phyloP scores from a whole-genome alignment of 1,284 basidiomycete genomes.

The Coniophora puteana region DNA sequence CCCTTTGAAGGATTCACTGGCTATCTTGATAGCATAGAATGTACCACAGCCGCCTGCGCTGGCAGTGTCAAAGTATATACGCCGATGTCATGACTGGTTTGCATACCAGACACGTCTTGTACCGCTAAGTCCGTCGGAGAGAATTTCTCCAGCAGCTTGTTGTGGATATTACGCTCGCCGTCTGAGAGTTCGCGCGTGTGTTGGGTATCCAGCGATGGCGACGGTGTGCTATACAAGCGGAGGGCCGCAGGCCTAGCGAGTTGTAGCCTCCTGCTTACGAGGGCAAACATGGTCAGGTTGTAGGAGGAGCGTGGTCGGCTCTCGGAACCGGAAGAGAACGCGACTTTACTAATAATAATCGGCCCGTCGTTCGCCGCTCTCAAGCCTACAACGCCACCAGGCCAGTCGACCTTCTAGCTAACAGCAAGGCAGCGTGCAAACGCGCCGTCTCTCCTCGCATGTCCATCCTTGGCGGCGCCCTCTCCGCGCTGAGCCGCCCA shows the following conservation, averaged over 20 bases:
- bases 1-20: slow-evolving; percentile 83
- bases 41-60: slow-evolving; percentile 86
- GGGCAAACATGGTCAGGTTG: slow-evolving; percentile 18
- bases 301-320: slow-evolving; percentile 5
- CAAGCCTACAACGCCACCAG: too few species aligned
- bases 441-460: too few species aligned
- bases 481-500: too few species aligned
- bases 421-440: too few species aligned
- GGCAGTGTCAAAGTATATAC: slow-evolving; percentile 2
- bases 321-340: too few species aligned
- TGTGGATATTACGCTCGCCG: slow-evolving; percentile 68
- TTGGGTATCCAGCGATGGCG: slow-evolving; percentile 12
- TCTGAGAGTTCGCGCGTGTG: slow-evolving; percentile 32
- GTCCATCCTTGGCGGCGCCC: too few species aligned
- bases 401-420: too few species aligned
- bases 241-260: slow-evolving; percentile 11
- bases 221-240: slow-evolving; percentile 19
- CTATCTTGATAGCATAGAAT: slow-evolving; percentile 93
- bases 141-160: slow-evolving; percentile 74
- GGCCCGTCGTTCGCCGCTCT: too few species aligned
- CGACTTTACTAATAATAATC: too few species aligned
- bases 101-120: slow-evolving; percentile 82
- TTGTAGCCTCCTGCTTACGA: slow-evolving; percentile 24
- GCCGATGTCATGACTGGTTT: neutral
- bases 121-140: slow-evolving; percentile 75